A percentile compares a stretch with the other conserved stretches of the same genome.
These are phyloP conservation scores for Umbelopsis sp. DNA, from an alignment of 192 early-diverging fungal species.

Conservation along the genomic window DNA sequence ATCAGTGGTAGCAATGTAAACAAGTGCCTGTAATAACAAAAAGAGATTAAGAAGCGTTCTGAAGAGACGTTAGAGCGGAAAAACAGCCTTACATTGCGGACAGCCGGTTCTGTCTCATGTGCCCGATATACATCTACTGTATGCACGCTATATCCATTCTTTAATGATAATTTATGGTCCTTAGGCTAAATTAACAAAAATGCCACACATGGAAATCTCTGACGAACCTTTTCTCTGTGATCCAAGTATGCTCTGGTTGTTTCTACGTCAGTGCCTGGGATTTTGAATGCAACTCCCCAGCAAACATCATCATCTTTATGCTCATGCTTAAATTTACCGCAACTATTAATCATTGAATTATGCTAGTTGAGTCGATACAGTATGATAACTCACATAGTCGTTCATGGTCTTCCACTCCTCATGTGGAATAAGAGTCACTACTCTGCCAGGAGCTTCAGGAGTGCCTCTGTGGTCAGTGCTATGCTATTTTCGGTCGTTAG, in stretches of 20 bases:
- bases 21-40: constrained; percentile 55
- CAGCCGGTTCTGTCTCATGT: constrained; percentile 23
- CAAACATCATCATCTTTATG: constrained; percentile 55
- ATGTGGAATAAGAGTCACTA: constrained; percentile 80
- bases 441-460: constrained; percentile 73
- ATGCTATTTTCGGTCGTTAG: constrained; percentile 46
- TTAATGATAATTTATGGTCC: not conserved
- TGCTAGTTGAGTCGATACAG: not conserved
- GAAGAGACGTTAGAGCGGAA: not conserved
- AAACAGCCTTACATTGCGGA: constrained; percentile 51
- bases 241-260: constrained; percentile 77
- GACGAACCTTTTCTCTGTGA: constrained; percentile 76
- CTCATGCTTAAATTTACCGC: constrained; percentile 23
- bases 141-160: constrained; percentile 81
- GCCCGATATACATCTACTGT: constrained; percentile 63
- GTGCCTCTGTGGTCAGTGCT: constrained; percentile 90
- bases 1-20: constrained; percentile 76
- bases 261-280: constrained; percentile 64
- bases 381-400: constrained; percentile 45
- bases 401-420: constrained; percentile 65
- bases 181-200: not conserved
- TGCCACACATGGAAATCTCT: too few relatives aligned
- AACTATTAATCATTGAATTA: not conserved
- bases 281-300: constrained; percentile 86
- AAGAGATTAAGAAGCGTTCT: not conserved